phyloP scores from a whole-genome alignment of 164 flowering plant species.

The Tetracentron sinense region DNA sequence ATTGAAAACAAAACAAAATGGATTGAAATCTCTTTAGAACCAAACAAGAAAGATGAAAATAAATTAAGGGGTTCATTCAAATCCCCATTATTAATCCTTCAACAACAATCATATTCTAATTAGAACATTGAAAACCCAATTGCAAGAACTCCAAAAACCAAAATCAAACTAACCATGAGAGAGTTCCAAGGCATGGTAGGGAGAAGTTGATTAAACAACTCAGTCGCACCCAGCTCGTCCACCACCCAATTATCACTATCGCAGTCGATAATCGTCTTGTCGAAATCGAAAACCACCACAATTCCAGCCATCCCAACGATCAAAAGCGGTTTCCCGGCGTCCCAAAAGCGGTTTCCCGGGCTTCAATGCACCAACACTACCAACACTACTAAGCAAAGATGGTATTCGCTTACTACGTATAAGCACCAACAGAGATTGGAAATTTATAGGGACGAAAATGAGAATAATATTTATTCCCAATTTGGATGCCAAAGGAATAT shows the following conservation, averaged over 20 bases:
- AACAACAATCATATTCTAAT: no score
- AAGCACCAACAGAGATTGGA: not conserved
- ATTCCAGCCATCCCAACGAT: slow-evolving; percentile 41
- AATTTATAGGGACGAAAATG: not conserved
- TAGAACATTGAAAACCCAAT: not conserved
- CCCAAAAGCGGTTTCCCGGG: not conserved
- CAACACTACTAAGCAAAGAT: no score
- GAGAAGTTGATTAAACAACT: slow-evolving; percentile 57
- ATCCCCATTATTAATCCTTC: no score
- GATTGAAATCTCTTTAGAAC: no score
- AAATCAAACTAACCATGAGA: slow-evolving; percentile 43
- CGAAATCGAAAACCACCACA: slow-evolving; percentile 71
- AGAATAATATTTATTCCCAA: no score
- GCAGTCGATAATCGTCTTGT: slow-evolving; percentile 67
- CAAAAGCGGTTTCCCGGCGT: not conserved
- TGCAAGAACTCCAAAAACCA: not conserved
- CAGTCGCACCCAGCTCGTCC: slow-evolving; percentile 56
- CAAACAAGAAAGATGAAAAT: no score
- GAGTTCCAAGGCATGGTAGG: slow-evolving; percentile 83
- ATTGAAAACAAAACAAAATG: no score
- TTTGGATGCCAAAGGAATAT: not conserved
- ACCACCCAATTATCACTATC: slow-evolving; percentile 84
- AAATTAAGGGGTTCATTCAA: no score
- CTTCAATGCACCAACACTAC: no score
- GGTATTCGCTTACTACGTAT: not conserved